phyloP scores from a whole-genome alignment of 768 basidiomycete species.

The Serendipita indica region DNA sequence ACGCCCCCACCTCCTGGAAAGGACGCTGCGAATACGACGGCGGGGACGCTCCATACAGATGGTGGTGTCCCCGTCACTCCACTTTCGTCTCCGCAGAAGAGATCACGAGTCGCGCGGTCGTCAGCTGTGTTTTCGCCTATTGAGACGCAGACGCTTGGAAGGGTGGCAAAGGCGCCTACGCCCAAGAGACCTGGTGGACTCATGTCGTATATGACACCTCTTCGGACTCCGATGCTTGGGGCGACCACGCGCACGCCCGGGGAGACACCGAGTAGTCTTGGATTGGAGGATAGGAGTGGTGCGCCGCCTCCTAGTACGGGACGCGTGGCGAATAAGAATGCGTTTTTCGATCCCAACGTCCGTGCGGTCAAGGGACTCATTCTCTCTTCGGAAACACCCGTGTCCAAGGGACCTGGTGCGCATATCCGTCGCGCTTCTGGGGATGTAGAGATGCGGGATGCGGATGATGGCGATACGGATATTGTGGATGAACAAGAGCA shows the following conservation, averaged over 20 bases:
- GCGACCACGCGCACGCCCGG: neutral
- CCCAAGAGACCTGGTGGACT: neutral
- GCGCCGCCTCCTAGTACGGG: neutral
- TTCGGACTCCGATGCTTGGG: neutral
- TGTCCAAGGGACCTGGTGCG: neutral
- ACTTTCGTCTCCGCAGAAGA: neutral
- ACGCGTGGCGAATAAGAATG: neutral
- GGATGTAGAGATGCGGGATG: neutral
- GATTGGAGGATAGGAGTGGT: neutral
- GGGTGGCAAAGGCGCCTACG: neutral
- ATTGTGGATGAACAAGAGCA: neutral
- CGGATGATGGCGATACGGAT: neutral
- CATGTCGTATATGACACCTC: neutral
- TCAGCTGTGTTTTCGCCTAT: neutral
- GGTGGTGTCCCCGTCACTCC: neutral
- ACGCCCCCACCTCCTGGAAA: neutral
- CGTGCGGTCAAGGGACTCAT: neutral
- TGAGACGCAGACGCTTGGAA: neutral
- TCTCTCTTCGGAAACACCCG: neutral
- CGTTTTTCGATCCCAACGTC: slow-evolving; percentile 1
- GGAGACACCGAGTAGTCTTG: neutral
- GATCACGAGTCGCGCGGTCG: neutral
- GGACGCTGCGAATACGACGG: neutral
- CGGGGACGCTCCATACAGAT: too few relatives aligned
- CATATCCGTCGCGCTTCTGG: neutral